These are phyloP conservation scores for Cyamopsis tetragonoloba DNA, from an alignment of 306 rosid genomes.

Conservation along the genomic window DNA sequence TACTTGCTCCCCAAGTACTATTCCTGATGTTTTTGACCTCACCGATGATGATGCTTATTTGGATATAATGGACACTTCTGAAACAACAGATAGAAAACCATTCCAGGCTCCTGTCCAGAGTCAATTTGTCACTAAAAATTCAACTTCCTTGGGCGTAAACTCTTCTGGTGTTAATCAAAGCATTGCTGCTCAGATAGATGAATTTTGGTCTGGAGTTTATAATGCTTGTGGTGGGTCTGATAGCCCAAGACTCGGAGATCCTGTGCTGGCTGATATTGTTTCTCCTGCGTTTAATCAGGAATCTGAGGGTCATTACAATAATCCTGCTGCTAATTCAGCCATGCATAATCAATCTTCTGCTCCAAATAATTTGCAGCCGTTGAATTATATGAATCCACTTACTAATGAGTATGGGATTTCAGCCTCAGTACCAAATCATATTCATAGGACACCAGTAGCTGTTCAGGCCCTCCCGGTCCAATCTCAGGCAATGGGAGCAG, in stretches of 20 bases:
- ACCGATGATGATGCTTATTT: conserved; percentile 54
- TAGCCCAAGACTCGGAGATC: conserved; percentile 33
- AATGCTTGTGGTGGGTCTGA: conserved; percentile 26
- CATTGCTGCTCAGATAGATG: conserved; percentile 39
- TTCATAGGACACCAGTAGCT: conserved; percentile 54
- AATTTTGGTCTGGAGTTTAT: conserved; percentile 42
- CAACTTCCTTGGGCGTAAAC: conserved; percentile 26
- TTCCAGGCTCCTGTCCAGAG: conserved; percentile 6
- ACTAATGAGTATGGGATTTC: conserved; percentile 53
- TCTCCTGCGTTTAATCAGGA: conserved; percentile 49
- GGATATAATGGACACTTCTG: conserved; percentile 37
- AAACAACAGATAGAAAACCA: conserved; percentile 61
- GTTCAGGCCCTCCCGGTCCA: conserved; percentile 85
- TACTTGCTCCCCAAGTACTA: conserved; percentile 8
- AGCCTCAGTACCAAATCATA: conserved; percentile 26
- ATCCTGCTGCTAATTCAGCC: conserved; percentile 29
- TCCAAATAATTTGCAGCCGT: conserved; percentile 39
- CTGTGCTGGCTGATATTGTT: conserved; percentile 35
- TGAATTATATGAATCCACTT: conserved; percentile 26
- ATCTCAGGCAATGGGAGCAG: conserved; percentile 38
- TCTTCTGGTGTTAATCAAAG: conserved; percentile 32
- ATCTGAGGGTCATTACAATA: conserved; percentile 39
- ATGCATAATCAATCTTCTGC: conserved; percentile 39
- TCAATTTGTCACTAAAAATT: conserved; percentile 24
- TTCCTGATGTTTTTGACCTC: conserved; percentile 55